These are phyloP conservation scores for Podospora pseudocomata DNA, from an alignment of 495 filamentous ascomycete species.

Conservation along the genomic window DNA sequence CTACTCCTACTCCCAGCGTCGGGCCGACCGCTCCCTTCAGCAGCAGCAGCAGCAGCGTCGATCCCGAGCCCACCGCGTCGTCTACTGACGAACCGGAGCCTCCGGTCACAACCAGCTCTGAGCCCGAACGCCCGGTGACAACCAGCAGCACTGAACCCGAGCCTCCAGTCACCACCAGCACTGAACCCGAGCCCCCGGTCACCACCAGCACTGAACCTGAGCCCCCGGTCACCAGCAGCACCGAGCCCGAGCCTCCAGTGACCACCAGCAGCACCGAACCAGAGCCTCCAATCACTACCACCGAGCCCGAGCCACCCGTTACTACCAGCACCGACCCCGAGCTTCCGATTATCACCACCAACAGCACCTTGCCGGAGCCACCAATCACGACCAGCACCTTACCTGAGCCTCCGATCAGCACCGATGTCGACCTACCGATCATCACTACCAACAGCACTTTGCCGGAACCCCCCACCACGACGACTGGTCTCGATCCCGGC, in stretches of 20 bases:
- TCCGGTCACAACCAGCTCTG: not conserved
- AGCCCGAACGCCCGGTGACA: not conserved
- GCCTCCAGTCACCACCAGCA: not conserved
- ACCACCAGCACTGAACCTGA: not conserved
- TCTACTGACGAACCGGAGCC: not conserved
- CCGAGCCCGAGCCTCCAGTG: not conserved
- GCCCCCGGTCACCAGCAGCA: not conserved
- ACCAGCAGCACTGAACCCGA: not conserved
- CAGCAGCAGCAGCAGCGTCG: conserved; percentile 1
- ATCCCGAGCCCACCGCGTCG: not conserved
- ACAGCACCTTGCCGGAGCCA: not conserved
- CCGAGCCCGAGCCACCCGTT: not conserved
- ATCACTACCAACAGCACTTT: not conserved
- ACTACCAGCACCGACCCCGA: not conserved
- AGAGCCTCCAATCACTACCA: not conserved
- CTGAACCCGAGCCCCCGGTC: not conserved
- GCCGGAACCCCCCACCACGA: not conserved
- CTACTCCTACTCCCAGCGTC: not conserved
- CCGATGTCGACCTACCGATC: not conserved
- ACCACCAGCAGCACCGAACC: not conserved
- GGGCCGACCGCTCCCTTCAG: not conserved
- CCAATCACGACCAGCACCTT: not conserved
- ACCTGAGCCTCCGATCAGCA: not conserved
- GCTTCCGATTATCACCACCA: not conserved
- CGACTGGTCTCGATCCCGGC: no score